Evolutionary conservation across 805 yeast species (phyloP).

Genomic region (Lachancea thermotolerans): DNA sequence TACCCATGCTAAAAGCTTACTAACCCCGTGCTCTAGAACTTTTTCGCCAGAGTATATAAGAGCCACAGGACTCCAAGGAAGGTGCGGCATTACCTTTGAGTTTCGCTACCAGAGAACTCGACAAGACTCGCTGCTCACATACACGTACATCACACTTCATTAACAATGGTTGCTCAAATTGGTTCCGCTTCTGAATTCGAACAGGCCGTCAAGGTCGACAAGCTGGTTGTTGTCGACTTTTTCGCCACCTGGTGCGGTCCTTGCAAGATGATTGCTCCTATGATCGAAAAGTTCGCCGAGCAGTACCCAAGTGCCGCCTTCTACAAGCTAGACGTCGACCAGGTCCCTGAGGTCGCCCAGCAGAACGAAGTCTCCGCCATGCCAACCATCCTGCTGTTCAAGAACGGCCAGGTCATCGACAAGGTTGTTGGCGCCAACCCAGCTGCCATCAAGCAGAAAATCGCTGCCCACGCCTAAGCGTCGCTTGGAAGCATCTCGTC

Average conservation of each 20-base stretch:
- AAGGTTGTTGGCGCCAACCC: constrained; percentile 90
- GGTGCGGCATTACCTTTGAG: too few relatives aligned
- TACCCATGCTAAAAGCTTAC: too few relatives aligned
- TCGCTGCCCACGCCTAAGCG: constrained; percentile 44
- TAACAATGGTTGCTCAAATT: constrained; percentile 49
- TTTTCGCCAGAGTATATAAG: too few relatives aligned
- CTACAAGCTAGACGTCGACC: constrained; percentile 89
- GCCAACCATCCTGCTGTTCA: constrained; percentile 71
- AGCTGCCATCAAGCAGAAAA: constrained; percentile 66
- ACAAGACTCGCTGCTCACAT: background rate
- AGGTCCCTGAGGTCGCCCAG: constrained; percentile 68
- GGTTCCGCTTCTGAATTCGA: constrained; percentile 55
- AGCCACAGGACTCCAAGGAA: too few relatives aligned
- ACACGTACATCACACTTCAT: background rate
- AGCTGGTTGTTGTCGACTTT: constrained; percentile 88
- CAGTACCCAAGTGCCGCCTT: constrained; percentile 62
- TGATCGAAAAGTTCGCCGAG: constrained; percentile 71
- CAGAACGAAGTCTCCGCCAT: constrained; percentile 52
- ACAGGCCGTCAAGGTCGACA: constrained; percentile 52
- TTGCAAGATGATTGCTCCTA: constrained; percentile 94
- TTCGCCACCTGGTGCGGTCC: constrained; percentile 99
- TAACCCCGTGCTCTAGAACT: too few relatives aligned
- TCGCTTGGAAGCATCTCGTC: background rate
- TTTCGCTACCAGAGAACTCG: too few relatives aligned
- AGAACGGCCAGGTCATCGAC: constrained; percentile 71